Conservation (phyloP, 2,329 filamentous ascomycete genomes). For the Talaromyces sp. region DNA sequence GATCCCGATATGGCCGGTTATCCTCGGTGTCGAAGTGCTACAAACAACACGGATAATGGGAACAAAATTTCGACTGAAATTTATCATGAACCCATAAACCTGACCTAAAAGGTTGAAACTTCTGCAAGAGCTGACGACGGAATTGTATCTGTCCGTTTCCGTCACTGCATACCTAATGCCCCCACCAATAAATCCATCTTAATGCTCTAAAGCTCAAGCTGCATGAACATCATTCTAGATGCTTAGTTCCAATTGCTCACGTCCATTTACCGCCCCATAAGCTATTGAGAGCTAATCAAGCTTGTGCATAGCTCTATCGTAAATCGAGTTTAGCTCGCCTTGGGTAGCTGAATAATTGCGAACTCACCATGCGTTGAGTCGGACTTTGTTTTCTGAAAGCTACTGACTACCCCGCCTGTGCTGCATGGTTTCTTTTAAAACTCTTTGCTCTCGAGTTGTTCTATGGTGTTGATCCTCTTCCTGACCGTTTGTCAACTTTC, state of each 20-base stretch:
- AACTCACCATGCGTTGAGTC: background rate
- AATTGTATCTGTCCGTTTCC: background rate
- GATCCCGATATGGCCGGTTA: background rate
- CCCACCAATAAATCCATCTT: background rate
- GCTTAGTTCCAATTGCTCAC: background rate
- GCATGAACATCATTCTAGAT: background rate
- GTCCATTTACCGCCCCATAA: background rate
- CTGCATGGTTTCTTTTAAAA: background rate
- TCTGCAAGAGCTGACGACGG: too few species aligned
- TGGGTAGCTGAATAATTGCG: background rate
- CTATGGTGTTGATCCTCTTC: background rate
- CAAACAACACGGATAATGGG: background rate
- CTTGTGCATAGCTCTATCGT: slow-evolving; percentile 1
- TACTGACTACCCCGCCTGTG: background rate
- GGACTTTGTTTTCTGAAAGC: background rate
- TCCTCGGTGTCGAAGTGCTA: too few species aligned
- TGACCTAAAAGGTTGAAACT: too few species aligned
- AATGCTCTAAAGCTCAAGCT: background rate
- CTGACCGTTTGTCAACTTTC: too few species aligned
- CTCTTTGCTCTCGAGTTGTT: background rate
- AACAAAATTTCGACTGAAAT: too few species aligned
- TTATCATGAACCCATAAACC: too few species aligned
- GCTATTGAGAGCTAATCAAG: background rate
- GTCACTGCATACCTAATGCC: background rate
- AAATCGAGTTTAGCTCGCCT: background rate